Conservation (phyloP, 1,284 basidiomycete species). For the Pisolithus thermaeus region DNA sequence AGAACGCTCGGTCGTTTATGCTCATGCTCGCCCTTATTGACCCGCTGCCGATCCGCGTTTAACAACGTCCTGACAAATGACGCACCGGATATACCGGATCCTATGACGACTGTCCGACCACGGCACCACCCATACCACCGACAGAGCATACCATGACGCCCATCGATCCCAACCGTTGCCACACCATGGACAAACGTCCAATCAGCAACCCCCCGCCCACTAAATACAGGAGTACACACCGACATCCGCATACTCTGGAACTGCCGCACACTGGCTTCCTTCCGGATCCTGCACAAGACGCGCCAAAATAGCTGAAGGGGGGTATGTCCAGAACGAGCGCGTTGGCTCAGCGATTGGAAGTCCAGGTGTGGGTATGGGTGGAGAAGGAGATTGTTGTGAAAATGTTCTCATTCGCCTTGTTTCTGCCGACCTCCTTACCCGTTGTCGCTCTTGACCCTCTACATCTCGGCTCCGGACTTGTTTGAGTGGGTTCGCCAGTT, state of each 20-base stretch:
- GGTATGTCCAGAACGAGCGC: conserved; percentile 41
- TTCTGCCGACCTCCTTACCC: too few species aligned
- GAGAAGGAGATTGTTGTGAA: too few species aligned
- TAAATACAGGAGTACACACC: conserved; percentile 14
- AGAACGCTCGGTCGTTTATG: conserved; percentile 29
- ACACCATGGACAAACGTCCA: too few species aligned
- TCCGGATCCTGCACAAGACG: conserved; percentile 11
- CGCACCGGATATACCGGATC: conserved; percentile 46
- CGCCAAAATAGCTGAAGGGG: conserved; percentile 33
- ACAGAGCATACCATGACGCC: background rate
- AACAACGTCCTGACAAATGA: conserved; percentile 40
- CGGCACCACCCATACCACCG: background rate
- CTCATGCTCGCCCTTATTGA: conserved; percentile 1
- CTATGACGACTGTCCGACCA: conserved; percentile 35
- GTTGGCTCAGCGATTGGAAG: conserved; percentile 29
- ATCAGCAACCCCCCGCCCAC: too few species aligned
- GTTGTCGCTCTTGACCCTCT: too few species aligned
- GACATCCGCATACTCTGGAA: conserved; percentile 38
- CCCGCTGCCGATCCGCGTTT: conserved; percentile 17
- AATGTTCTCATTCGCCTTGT: too few species aligned
- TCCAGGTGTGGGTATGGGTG: too few species aligned
- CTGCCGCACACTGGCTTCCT: too few species aligned
- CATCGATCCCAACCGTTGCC: too few species aligned
- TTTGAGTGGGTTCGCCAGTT: too few species aligned
- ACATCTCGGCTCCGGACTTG: too few species aligned